Conservation (phyloP, 768 basidiomycete genomes). For the Xerocomus potaroensis region DNA sequence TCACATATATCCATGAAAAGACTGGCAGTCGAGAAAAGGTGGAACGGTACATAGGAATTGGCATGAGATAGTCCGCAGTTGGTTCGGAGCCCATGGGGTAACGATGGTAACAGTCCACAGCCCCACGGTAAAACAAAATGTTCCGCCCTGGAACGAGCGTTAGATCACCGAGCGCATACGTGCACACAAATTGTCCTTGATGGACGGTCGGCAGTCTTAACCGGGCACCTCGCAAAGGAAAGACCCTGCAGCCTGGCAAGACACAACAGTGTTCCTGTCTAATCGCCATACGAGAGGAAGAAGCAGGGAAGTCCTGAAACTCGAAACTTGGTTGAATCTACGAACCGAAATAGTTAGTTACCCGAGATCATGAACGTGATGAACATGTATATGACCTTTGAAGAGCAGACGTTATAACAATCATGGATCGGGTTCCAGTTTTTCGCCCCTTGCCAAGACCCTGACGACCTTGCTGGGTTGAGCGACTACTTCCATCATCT, state of each 20-base stretch:
- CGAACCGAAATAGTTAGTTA: background rate
- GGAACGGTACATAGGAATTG: constrained; percentile 24
- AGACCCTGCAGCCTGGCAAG: constrained; percentile 23
- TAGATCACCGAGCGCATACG: constrained; percentile 17
- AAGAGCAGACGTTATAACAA: background rate
- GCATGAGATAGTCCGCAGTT: constrained; percentile 27
- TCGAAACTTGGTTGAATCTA: constrained; percentile 15
- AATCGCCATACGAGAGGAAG: constrained; percentile 14
- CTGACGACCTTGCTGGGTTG: constrained; percentile 74
- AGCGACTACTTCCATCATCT: constrained; percentile 76
- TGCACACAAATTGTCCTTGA: constrained; percentile 24
- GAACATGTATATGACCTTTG: constrained; percentile 11
- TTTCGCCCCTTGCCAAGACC: constrained; percentile 81
- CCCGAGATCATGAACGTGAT: background rate
- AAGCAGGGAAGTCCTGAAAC: constrained; percentile 18
- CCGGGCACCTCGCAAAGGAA: constrained; percentile 18
- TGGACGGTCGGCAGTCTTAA: constrained; percentile 19
- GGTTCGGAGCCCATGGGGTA: constrained; percentile 5
- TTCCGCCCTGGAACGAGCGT: constrained; percentile 16
- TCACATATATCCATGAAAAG: constrained; percentile 11
- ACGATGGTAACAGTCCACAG: constrained; percentile 16
- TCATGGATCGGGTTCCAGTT: constrained; percentile 55
- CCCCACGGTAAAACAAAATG: constrained; percentile 19
- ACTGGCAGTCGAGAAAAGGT: constrained; percentile 6
- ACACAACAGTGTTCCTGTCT: constrained; percentile 19